Evolutionary conservation across 2,329 filamentous ascomycete species (phyloP), one percentile per base, ranked within the genome.

Genomic region (Trichoderma guizhouense): DNA sequence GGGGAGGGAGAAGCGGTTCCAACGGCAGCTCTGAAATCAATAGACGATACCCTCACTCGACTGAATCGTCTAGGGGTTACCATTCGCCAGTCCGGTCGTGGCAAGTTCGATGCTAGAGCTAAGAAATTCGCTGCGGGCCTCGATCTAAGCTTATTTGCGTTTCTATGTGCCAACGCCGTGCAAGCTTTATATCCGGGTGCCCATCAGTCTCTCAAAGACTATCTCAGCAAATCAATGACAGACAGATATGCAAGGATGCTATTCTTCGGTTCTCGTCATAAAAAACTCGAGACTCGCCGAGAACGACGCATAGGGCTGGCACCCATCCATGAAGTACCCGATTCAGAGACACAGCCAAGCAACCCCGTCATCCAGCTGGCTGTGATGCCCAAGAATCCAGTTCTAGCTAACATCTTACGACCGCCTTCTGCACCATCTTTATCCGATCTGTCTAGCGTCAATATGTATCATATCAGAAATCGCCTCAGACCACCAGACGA

Each of bases 31-130:
- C 32, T 63, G 21, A 21, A 12, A 4, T 18, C 43, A 3, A 58
- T 73, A 21, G 72, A 72, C n/a, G 57, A 72, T 18, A 53, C 69
- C 12, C 32, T 73, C 15, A 43, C 62, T 53, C 47, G 72, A 47
- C 34, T 73, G 7, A 72, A 30, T 34, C 60, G 61, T 2, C 32
- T 73, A n/a, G 72, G 69, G 1, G 64, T 55, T 14, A 68, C 69
- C 15, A 73, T 73, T 60, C 72, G 69, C 24, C 55, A 69, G 26
- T 72, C 72, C 6, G 57, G 53, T 7, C 36, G 24, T 24, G 24
- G 39, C 6, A 72, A 53, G 28, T n/a, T 69, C 26, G 43, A 60
- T 12, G n/a, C 9, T 0, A 68, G 64, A 61, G 39, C n/a, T 1
- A 69, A 24, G 11, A 28, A 36, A 8, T 36, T 63, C 15, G 21